A percentile compares a stretch with the other conserved stretches of the same genome.
phyloP scores from a whole-genome alignment of 257 asterid species.

The Thymus quinquecostatus region DNA sequence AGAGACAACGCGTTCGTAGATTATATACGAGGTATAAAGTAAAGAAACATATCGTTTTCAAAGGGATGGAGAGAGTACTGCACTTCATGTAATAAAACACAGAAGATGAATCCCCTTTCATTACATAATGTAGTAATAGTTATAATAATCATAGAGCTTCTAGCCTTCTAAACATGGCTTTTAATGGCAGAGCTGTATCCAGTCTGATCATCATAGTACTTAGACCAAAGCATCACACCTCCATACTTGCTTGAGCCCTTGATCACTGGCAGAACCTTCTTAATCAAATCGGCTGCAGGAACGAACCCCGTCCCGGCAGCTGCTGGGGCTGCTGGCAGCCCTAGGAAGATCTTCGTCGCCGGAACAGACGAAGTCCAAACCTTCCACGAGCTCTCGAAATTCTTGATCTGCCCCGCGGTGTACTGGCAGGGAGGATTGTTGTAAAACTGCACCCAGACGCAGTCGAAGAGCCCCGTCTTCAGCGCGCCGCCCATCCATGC shows the following conservation, averaged over 20 bases:
- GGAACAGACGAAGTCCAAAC: conserved; percentile 53
- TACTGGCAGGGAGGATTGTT: conserved; percentile 64
- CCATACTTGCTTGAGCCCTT: conserved; percentile 63
- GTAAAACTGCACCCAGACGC: conserved; percentile 66
- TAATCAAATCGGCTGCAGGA: conserved; percentile 45
- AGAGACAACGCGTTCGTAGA: no score
- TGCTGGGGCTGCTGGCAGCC: conserved; percentile 61
- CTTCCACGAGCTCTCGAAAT: conserved; percentile 48
- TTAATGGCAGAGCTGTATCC: conserved; percentile 61
- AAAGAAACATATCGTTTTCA: no score
- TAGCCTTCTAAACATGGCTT: conserved; percentile 40
- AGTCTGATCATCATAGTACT: conserved; percentile 54
- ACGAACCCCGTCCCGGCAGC: conserved; percentile 70
- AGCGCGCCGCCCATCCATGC: conserved; percentile 55
- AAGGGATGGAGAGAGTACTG: no score
- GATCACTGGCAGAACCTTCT: conserved; percentile 53
- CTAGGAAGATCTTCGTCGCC: conserved; percentile 52
- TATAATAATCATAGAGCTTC: no score
- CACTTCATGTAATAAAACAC: conserved; percentile 23
- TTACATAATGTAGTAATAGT: background rate
- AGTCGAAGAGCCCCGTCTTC: conserved; percentile 61
- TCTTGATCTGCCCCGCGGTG: conserved; percentile 28
- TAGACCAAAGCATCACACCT: conserved; percentile 72
- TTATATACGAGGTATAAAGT: no score
- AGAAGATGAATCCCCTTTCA: conserved; percentile 1